A percentile compares a stretch with the other conserved stretches of the same genome.
phyloP scores from a whole-genome alignment of 345 rosid genomes.

The Sisymbrium irio region DNA sequence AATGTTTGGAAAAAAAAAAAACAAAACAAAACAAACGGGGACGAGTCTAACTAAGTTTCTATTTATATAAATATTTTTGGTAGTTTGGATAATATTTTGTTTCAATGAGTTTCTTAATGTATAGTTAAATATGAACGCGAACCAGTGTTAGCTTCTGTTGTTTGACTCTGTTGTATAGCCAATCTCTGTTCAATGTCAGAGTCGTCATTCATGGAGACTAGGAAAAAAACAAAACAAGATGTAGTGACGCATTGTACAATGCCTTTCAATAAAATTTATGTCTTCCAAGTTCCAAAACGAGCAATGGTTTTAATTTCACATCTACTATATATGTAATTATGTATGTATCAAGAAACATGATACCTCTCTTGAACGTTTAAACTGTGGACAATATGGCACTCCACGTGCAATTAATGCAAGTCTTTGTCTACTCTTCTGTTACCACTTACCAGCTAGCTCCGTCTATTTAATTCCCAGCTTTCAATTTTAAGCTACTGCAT shows the following conservation, averaged over 20 bases:
- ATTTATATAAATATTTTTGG: too few relatives aligned
- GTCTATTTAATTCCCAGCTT: constrained; percentile 28
- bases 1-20: too few relatives aligned
- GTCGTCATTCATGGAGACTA: constrained; percentile 19
- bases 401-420: constrained; percentile 37
- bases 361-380: constrained; percentile 18
- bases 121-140: constrained; percentile 13
- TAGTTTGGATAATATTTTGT: too few relatives aligned
- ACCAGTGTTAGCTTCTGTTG: constrained; percentile 9
- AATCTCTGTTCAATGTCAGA: constrained; percentile 17
- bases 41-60: too few relatives aligned
- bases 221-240: constrained; percentile 12
- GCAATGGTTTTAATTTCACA: not conserved
- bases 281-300: constrained; percentile 11
- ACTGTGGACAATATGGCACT: constrained; percentile 11
- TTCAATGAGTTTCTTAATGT: not conserved
- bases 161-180: constrained; percentile 22
- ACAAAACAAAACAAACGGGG: too few relatives aligned
- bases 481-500: constrained; percentile 27
- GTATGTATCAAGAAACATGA: not conserved
- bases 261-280: constrained; percentile 9
- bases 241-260: constrained; percentile 13
- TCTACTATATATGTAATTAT: not conserved
- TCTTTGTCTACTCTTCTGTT: constrained; percentile 23
- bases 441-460: constrained; percentile 36